These are phyloP conservation scores for Phytophthora cajani DNA, from an alignment of 352 stramenopile species.

Conservation along the genomic window DNA sequence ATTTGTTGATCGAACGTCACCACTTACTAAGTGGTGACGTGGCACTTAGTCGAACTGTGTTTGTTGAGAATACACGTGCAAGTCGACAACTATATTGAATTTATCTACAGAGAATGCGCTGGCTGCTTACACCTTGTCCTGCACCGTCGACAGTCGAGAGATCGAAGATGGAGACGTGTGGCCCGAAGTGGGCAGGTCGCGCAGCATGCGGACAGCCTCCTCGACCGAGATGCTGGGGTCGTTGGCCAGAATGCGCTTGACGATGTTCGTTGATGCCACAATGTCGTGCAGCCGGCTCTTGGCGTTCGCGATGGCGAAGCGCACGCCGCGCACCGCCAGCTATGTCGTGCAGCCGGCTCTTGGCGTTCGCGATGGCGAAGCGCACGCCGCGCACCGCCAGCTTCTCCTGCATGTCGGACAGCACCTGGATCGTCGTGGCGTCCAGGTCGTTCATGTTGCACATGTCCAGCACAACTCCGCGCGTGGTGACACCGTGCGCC, in stretches of 20 bases:
- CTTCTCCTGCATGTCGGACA: conserved; percentile 69
- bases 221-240: conserved; percentile 40
- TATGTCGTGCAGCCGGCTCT: conserved; percentile 53
- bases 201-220: conserved; percentile 43
- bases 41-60: background rate
- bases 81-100: conserved; percentile 9
- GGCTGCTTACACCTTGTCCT: conserved; percentile 26
- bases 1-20: too few species aligned
- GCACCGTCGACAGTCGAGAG: conserved; percentile 22
- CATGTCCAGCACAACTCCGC: conserved; percentile 59
- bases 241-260: conserved; percentile 48
- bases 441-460: conserved; percentile 67
- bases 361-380: conserved; percentile 58
- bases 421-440: conserved; percentile 68
- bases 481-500: conserved; percentile 33
- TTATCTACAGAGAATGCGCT: background rate
- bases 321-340: conserved; percentile 48
- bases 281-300: conserved; percentile 52
- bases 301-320: conserved; percentile 54
- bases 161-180: conserved; percentile 34
- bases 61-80: background rate
- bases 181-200: conserved; percentile 16
- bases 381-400: conserved; percentile 48
- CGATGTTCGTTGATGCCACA: conserved; percentile 53
- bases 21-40: too few species aligned